phyloP scores from a whole-genome alignment of 192 early-diverging fungal genomes.

The Gaertneriomyces sp. region DNA sequence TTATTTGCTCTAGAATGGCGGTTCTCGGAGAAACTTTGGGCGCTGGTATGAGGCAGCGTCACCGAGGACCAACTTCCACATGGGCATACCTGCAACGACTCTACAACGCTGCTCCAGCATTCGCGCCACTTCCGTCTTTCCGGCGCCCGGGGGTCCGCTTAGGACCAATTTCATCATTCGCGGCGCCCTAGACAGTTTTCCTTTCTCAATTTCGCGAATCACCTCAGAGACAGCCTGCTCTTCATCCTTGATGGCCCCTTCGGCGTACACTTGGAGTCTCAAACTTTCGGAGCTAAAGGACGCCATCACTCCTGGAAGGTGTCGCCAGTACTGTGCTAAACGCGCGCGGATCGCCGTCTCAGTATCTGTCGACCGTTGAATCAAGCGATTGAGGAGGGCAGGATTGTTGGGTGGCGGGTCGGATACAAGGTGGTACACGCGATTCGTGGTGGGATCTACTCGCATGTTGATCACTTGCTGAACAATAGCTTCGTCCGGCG shows the following conservation, averaged over 20 bases:
- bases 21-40: slow-evolving; percentile 46
- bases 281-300: slow-evolving; percentile 16
- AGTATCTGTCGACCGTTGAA: slow-evolving; percentile 33
- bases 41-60: neutral
- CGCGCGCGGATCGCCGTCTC: slow-evolving; percentile 17
- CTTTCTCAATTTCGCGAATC: slow-evolving; percentile 22
- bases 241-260: slow-evolving; percentile 33
- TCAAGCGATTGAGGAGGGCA: slow-evolving; percentile 32
- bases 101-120: slow-evolving; percentile 38
- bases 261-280: slow-evolving; percentile 21
- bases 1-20: slow-evolving; percentile 44
- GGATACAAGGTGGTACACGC: slow-evolving; percentile 31
- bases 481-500: slow-evolving; percentile 42
- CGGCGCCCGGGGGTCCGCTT: slow-evolving; percentile 45
- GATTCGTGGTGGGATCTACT: slow-evolving; percentile 46
- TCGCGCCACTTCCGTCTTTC: slow-evolving; percentile 40
- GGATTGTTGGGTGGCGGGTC: slow-evolving; percentile 38
- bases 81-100: slow-evolving; percentile 40
- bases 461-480: slow-evolving; percentile 20
- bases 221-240: slow-evolving; percentile 32
- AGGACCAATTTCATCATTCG: slow-evolving; percentile 39
- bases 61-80: neutral
- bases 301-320: slow-evolving; percentile 13
- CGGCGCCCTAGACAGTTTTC: slow-evolving; percentile 38
- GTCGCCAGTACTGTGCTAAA: slow-evolving; percentile 26